A percentile compares a stretch with the other conserved stretches of the same genome.
Conservation (phyloP, 2,329 filamentous ascomycete genomes). For the Neoscytalidium dimidiatum region DNA sequence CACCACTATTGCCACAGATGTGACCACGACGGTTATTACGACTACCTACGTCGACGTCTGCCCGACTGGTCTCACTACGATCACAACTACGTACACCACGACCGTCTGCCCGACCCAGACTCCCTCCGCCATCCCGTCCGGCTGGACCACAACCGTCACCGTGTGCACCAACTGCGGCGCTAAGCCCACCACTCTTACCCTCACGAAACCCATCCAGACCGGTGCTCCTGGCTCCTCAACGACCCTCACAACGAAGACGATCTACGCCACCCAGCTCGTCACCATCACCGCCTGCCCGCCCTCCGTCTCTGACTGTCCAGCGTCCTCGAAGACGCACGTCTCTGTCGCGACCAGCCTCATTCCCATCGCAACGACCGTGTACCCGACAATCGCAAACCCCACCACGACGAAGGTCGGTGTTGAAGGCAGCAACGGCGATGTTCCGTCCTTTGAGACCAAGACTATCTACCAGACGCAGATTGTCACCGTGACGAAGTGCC, state of each 20-base stretch:
- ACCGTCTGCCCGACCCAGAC: constrained; percentile 23
- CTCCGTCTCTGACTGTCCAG: constrained; percentile 24
- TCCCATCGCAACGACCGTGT: constrained; percentile 7
- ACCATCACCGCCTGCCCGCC: constrained; percentile 9
- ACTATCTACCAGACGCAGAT: constrained; percentile 8
- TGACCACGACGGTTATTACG: constrained; percentile 25
- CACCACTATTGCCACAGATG: neutral
- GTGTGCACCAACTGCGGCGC: constrained; percentile 31
- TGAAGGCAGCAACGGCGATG: neutral
- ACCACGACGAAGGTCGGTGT: neutral
- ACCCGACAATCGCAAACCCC: neutral
- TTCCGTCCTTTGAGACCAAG: neutral
- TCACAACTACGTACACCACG: constrained; percentile 29
- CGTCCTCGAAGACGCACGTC: constrained; percentile 18
- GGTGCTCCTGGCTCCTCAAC: neutral
- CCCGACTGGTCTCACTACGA: constrained; percentile 36
- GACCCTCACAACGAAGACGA: neutral
- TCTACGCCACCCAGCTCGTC: constrained; percentile 13
- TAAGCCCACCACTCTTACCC: constrained; percentile 30
- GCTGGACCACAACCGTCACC: constrained; percentile 32
- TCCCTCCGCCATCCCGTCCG: constrained; percentile 23
- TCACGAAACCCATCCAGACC: constrained; percentile 22
- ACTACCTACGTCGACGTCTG: constrained; percentile 36
- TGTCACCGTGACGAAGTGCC: constrained; percentile 1
- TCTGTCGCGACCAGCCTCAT: constrained; percentile 4